Evolutionary conservation across 2,329 filamentous ascomycete species (phyloP).

Genomic region (Botrytis squamosa): DNA sequence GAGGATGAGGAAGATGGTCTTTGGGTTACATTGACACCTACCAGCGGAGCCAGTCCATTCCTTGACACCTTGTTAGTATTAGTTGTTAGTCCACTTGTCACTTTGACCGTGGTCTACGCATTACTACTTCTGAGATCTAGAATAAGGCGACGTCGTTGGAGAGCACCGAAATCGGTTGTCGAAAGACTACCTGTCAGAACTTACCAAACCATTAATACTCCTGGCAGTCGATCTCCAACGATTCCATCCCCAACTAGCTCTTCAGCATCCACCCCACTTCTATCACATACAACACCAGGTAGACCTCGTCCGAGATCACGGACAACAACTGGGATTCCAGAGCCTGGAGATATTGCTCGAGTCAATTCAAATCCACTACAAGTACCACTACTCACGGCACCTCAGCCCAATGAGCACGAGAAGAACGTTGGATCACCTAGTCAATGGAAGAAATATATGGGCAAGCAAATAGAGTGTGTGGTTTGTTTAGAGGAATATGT

Average conservation of each 20-base stretch:
- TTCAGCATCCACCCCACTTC: conserved; percentile 76
- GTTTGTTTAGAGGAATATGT: conserved; percentile 96
- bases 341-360: conserved; percentile 48
- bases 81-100: conserved; percentile 91
- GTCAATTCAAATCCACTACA: conserved; percentile 43
- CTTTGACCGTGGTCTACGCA: conserved; percentile 88
- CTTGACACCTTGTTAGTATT: conserved; percentile 95
- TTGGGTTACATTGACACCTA: conserved; percentile 95
- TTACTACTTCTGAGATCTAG: conserved; percentile 83
- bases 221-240: conserved; percentile 57
- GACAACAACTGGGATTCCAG: conserved; percentile 61
- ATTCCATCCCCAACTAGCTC: conserved; percentile 62
- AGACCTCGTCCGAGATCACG: conserved; percentile 61
- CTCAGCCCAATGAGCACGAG: conserved; percentile 44
- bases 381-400: conserved; percentile 28
- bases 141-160: conserved; percentile 86
- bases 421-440: conserved; percentile 48
- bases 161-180: conserved; percentile 95
- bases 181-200: conserved; percentile 92
- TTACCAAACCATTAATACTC: conserved; percentile 78
- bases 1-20: conserved; percentile 68
- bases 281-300: conserved; percentile 56
- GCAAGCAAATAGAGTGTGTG: conserved; percentile 79
- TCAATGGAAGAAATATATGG: conserved; percentile 67
- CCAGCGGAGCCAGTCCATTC: conserved; percentile 85